Base-by-base conservation (phyloP, 306 rosid genomes). In the Fragaria ananassa region DNA sequence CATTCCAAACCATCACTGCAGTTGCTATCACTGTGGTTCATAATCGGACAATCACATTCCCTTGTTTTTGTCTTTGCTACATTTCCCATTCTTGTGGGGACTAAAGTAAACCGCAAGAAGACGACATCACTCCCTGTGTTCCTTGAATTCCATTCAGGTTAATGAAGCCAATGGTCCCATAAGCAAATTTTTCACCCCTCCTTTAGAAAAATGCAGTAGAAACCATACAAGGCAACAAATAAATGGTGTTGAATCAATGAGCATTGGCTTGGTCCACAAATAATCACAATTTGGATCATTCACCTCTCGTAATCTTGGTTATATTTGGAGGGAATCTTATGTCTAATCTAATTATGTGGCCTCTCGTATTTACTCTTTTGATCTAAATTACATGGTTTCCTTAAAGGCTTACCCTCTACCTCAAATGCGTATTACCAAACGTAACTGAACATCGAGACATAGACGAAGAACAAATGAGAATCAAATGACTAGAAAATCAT, bases 11-110 rank as follows among this genome's bases (percentile, higher is more conserved):
- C 14, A 39, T 18, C 11, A 47, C 56, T 34, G 75, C 35, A 39
- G 19, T 37, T 68, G 35, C 56, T 76, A 84, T 73, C 87, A 76
- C 72, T 17, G 70, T 27, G 56, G 76, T 77, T 76, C 80, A 65
- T 72, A 66, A 57, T 76, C 74, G 71, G 74, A 57, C 78, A 81
- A 57, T 76, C 77, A 50, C 64, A 35, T 67, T 39, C 37, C 14
- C 54, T 60, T 25, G 10, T 46, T 21, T 47, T 47, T 51, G 66
- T 61, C 72, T 50, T 39, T 29, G 15, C 51, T 21, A 17, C 7
- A 23, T 56, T 69, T n/a, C 42, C 65, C 47, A 54, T 18, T 35
- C 46, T 3, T 13, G 74, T 82, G 86, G 83, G 79, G 65, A 21
- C 74, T n/a, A 15, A 76, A 65, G 44, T 4, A 25, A 46, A 45